Percentiles rank a stretch among this genome's conserved stretches.
Conservation (phyloP, 2,329 filamentous ascomycete genomes). For the Epichloe brachyelytri region DNA sequence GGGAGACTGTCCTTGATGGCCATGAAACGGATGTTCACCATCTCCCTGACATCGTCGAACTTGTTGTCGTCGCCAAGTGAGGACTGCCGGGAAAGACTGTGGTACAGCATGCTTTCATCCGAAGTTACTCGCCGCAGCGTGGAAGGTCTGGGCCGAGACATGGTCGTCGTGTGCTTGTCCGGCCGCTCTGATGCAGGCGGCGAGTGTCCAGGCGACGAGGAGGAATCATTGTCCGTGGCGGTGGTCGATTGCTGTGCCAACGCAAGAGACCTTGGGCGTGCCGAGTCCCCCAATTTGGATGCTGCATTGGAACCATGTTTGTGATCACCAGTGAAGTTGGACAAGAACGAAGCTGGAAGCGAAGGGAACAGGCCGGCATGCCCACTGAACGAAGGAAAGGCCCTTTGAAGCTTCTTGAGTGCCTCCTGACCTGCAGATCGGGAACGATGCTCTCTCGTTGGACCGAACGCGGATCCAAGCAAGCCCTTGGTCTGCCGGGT, state of each 20-base stretch:
- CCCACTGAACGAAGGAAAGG: constrained; percentile 36
- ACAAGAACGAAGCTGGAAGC: constrained; percentile 28
- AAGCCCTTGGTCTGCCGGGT: constrained; percentile 17
- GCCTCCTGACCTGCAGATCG: constrained; percentile 44
- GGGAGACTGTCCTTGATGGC: constrained; percentile 80
- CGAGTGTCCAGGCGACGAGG: not conserved
- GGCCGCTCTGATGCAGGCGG: not conserved
- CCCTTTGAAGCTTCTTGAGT: constrained; percentile 42
- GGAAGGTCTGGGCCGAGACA: constrained; percentile 11
- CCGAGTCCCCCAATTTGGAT: not conserved
- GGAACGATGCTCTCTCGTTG: constrained; percentile 34
- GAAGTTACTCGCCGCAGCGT: constrained; percentile 22
- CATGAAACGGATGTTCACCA: constrained; percentile 81
- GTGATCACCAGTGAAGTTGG: constrained; percentile 20
- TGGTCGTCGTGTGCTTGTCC: not conserved
- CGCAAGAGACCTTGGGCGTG: constrained; percentile 1
- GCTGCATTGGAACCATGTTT: constrained; percentile 1
- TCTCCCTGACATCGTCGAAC: constrained; percentile 68
- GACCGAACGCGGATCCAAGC: constrained; percentile 34
- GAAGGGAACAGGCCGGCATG: constrained; percentile 25
- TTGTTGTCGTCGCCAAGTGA: constrained; percentile 73
- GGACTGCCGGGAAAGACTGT: constrained; percentile 63
- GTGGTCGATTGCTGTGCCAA: not conserved
- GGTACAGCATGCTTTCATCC: constrained; percentile 67
- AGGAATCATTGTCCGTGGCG: not conserved